Evolutionary conservation across 2,329 filamentous ascomycete genomes (phyloP).

Genomic region (Fusarium concolor): DNA sequence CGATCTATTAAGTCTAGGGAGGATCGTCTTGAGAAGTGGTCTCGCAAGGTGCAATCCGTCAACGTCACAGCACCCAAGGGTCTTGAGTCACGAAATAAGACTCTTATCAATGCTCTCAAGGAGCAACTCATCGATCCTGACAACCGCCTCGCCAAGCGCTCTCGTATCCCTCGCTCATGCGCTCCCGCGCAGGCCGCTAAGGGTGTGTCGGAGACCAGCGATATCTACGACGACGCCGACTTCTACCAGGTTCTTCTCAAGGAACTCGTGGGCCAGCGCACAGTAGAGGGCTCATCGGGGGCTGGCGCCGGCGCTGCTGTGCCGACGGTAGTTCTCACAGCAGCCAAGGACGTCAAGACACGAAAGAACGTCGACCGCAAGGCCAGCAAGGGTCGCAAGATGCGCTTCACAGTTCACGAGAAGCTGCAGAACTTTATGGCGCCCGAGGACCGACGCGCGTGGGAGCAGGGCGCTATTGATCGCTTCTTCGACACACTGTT

Average conservation of each 20-base stretch:
- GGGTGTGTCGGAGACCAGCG: slow-evolving; percentile 66
- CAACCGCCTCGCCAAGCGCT: slow-evolving; percentile 73
- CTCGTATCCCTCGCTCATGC: slow-evolving; percentile 79
- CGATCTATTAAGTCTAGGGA: slow-evolving; percentile 71
- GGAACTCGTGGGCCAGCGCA: slow-evolving; percentile 90
- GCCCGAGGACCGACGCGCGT: slow-evolving; percentile 81
- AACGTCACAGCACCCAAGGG: slow-evolving; percentile 46
- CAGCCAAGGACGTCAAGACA: slow-evolving; percentile 80
- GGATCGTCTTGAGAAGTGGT: slow-evolving; percentile 89
- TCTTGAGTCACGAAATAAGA: slow-evolving; percentile 49
- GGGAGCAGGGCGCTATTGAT: slow-evolving; percentile 85
- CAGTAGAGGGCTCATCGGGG: slow-evolving; percentile 69
- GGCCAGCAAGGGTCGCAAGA: slow-evolving; percentile 93
- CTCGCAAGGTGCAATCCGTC: slow-evolving; percentile 72
- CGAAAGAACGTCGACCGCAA: slow-evolving; percentile 90
- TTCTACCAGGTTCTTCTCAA: slow-evolving; percentile 96
- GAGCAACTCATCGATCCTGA: slow-evolving; percentile 75
- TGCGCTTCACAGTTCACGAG: slow-evolving; percentile 95
- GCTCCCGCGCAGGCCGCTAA: slow-evolving; percentile 75
- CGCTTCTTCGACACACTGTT: slow-evolving; percentile 80
- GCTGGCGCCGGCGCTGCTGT: slow-evolving; percentile 57
- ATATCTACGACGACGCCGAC: slow-evolving; percentile 91
- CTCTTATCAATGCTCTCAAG: slow-evolving; percentile 73
- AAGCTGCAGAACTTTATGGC: slow-evolving; percentile 99
- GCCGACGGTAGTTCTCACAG: slow-evolving; percentile 71